A percentile compares a stretch with the other conserved stretches of the same genome.
Conservation (phyloP, 306 rosid genomes). For the Parietaria judaica region DNA sequence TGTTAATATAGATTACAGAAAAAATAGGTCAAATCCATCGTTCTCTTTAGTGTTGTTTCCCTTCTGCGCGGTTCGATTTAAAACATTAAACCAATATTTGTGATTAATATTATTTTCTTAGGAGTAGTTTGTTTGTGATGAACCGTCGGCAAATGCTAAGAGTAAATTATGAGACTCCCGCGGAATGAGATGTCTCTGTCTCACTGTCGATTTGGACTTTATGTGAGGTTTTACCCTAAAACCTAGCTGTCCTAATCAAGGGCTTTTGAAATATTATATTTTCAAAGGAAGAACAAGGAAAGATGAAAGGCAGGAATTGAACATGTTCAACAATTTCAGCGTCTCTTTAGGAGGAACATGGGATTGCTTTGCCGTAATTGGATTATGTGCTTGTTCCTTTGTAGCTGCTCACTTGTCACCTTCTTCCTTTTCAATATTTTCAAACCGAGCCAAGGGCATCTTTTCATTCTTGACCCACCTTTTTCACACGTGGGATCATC, state of each 20-base stretch:
- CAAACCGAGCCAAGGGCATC: neutral
- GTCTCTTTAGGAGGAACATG: conserved; percentile 3
- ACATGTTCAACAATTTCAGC: conserved; percentile 20
- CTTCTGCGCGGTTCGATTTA: too few species aligned
- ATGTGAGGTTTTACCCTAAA: neutral
- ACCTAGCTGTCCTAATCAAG: neutral
- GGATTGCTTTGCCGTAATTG: neutral
- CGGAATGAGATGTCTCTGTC: neutral
- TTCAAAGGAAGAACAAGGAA: neutral
- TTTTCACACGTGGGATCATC: neutral
- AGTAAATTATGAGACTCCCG: neutral
- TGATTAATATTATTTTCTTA: too few species aligned
- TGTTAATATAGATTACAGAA: too few species aligned
- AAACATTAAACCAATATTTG: too few species aligned
- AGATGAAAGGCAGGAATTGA: neutral
- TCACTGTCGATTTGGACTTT: neutral
- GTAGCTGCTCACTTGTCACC: neutral
- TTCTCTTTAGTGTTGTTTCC: too few species aligned
- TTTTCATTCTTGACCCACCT: neutral
- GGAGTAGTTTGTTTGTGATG: too few species aligned
- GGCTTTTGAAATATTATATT: neutral
- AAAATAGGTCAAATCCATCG: too few species aligned
- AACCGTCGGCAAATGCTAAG: too few species aligned
- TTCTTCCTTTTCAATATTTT: conserved; percentile 5
- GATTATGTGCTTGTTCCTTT: neutral